These are phyloP conservation scores for Penicillium digitatum DNA, from an alignment of 2,329 filamentous ascomycete genomes.

Conservation along the genomic window DNA sequence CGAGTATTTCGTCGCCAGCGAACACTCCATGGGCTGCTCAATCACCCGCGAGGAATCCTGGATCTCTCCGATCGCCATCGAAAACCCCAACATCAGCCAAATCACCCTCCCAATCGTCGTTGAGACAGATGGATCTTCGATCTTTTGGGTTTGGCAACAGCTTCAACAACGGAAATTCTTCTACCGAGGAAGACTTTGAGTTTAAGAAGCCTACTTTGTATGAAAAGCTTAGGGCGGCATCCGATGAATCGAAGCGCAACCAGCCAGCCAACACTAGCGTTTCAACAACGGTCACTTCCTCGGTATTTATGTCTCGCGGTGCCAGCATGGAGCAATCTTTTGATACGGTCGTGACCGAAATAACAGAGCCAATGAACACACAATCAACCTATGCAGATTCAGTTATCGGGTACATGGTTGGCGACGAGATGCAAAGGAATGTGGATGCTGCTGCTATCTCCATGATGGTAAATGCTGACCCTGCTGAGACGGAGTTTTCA, in stretches of 20 bases:
- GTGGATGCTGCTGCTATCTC: slow-evolving; percentile 9
- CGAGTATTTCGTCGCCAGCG: neutral
- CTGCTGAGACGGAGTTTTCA: slow-evolving; percentile 12
- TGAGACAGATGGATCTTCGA: slow-evolving; percentile 1
- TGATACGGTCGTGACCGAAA: slow-evolving; percentile 28
- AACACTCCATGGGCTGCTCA: neutral
- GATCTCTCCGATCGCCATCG: neutral
- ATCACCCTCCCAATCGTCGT: neutral
- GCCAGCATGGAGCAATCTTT: slow-evolving; percentile 25
- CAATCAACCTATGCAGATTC: slow-evolving; percentile 30
- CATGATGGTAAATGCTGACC: slow-evolving; percentile 1
- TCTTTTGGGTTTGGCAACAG: neutral
- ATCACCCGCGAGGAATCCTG: neutral
- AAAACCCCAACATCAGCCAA: neutral
- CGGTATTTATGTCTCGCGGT: slow-evolving; percentile 15
- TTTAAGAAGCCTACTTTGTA: slow-evolving; percentile 4
- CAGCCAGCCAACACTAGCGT: slow-evolving; percentile 23
- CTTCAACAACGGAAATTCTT: neutral
- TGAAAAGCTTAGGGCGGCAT: slow-evolving; percentile 18
- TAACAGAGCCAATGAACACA: slow-evolving; percentile 26
- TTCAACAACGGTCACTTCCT: slow-evolving; percentile 18
- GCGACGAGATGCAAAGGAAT: slow-evolving; percentile 12
- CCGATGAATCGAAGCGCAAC: slow-evolving; percentile 15
- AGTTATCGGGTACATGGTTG: slow-evolving; percentile 22
- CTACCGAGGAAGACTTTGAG: neutral